Percentiles rank a stretch among this genome's conserved stretches.
Evolutionary conservation across 2,329 filamentous ascomycete species (phyloP).

Genomic region (Beauveria sp.): DNA sequence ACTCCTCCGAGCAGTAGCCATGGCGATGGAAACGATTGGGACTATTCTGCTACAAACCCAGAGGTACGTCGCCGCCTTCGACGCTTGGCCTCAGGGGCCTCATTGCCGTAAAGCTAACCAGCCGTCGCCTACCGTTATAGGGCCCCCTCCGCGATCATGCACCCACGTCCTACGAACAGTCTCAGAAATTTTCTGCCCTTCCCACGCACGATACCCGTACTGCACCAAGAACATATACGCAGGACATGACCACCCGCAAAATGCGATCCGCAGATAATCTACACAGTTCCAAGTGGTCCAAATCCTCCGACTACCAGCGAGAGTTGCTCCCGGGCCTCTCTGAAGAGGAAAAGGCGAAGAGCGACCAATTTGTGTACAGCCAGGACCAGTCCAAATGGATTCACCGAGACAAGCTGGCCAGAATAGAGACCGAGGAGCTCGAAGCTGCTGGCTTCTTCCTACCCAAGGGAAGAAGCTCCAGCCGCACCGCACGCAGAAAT

Average conservation of each 20-base stretch:
- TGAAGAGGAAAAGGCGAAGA: slow-evolving; percentile 21
- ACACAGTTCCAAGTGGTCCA: slow-evolving; percentile 17
- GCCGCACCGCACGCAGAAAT: slow-evolving; percentile 33
- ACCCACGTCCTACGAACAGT: neutral
- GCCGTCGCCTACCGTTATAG: neutral
- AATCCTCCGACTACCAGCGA: slow-evolving; percentile 16
- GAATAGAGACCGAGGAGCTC: slow-evolving; percentile 73
- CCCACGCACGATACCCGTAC: neutral
- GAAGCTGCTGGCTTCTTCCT: slow-evolving; percentile 67
- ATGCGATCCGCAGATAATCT: slow-evolving; percentile 30
- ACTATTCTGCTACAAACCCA: slow-evolving; percentile 23
- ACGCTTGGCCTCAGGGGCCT: neutral
- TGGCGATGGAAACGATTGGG: slow-evolving; percentile 40
- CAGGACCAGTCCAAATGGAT: slow-evolving; percentile 71
- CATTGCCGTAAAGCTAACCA: neutral
- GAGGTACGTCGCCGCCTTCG: slow-evolving; percentile 28
- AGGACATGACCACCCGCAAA: slow-evolving; percentile 24
- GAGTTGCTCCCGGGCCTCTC: slow-evolving; percentile 17
- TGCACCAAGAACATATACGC: neutral
- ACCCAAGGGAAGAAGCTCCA: slow-evolving; percentile 44
- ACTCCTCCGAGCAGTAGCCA: slow-evolving; percentile 43
- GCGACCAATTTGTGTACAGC: slow-evolving; percentile 24
- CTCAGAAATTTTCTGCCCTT: slow-evolving; percentile 3
- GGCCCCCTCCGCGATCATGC: neutral
- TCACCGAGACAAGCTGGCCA: slow-evolving; percentile 73